Base-by-base conservation (phyloP, 2,329 filamentous ascomycete species). In the Pezicula carpinea region DNA sequence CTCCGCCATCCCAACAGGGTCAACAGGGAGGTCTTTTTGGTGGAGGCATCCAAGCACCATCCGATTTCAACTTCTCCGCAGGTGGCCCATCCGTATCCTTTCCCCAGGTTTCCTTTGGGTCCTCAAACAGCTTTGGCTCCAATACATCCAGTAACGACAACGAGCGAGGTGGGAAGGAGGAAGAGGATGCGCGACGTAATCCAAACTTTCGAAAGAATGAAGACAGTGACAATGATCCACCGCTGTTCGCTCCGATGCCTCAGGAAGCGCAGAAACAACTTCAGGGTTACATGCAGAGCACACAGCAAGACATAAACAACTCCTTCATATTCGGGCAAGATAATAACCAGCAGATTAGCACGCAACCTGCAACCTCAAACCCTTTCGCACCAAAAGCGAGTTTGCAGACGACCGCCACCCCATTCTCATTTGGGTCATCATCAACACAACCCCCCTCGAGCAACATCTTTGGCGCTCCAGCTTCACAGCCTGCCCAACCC, bases 21-120 rank as follows among this genome's bases (percentile, higher is more conserved):
- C 33, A 46, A 15, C 38, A 40, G n/a, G 22, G 22, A 3, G 42
- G 46, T 17, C 33, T 49, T 17, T 49, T 51, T 39, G 46, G 46
- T 17, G 49, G 49, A 26, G 18, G 31, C 39, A 39, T 39, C 6
- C 31, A 26, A 26, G 49, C 45, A 18, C 43, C 47, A 26, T 33
- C 29, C 23, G 39, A 35, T 15, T 51, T 51, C 49, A 49, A 49
- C 31, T 51, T 51, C 31, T 44, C 49, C n/a, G 43, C 49, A 15
- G 29, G 45, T 43, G 44, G 38, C 19, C 34, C 39, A n/a, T 47
- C 43, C 15, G 18, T 49, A 14, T 41, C 36, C 35, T 51, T 51
- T 41, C 26, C 26, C 26, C 26, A 29, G 26, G 26, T 29, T 29
- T 29, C 26, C 6, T 29, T 29, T 11, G 26, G 26, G 5, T 29